A percentile compares a stretch with the other conserved stretches of the same genome.
These are phyloP conservation scores for Geum urbanum DNA, from an alignment of 306 rosid species.

Conservation along the genomic window DNA sequence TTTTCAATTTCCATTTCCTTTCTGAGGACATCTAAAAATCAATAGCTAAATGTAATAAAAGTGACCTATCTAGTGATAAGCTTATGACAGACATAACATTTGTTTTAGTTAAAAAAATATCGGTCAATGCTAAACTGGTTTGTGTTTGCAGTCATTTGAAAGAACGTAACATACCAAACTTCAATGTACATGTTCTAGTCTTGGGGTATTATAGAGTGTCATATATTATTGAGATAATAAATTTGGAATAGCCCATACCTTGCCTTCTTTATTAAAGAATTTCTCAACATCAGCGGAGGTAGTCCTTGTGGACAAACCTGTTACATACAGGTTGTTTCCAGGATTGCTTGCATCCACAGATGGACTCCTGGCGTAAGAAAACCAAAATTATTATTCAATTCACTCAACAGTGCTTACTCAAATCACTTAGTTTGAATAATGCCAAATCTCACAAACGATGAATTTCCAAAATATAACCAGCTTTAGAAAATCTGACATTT, in stretches of 20 bases:
- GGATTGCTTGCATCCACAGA: conserved; percentile 32
- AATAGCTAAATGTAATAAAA: background rate
- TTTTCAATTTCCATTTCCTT: background rate
- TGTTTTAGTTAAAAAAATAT: background rate
- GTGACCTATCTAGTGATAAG: background rate
- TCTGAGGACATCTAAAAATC: background rate
- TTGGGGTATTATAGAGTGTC: background rate
- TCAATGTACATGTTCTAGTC: background rate
- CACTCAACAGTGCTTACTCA: background rate
- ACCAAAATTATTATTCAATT: background rate
- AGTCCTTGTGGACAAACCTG: conserved; percentile 45
- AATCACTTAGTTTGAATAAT: background rate
- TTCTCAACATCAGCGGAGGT: conserved; percentile 36
- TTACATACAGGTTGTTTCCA: conserved; percentile 51
- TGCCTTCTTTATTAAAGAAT: conserved; percentile 39
- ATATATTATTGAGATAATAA: background rate
- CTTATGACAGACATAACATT: background rate
- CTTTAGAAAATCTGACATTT: background rate
- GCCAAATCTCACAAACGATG: background rate
- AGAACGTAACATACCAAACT: background rate
- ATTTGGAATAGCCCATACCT: conserved; percentile 24
- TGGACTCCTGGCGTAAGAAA: conserved; percentile 33
- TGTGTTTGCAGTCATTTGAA: background rate
- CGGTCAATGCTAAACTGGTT: background rate
- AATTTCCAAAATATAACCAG: background rate